Base-by-base conservation (phyloP, 2,329 filamentous ascomycete species). In the Phaeosphaeria sp. region DNA sequence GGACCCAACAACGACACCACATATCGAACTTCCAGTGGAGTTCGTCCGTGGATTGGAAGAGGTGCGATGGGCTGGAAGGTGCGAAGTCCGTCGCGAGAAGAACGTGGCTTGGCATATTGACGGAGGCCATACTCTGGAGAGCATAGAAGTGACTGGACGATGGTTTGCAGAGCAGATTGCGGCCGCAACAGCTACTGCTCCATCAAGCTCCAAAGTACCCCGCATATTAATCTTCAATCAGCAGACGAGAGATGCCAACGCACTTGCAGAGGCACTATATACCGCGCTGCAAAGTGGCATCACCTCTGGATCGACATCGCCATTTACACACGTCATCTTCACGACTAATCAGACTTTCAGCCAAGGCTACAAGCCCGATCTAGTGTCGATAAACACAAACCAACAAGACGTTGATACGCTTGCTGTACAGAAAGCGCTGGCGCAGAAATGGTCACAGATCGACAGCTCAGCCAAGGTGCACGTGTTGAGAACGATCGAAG, bases 161-260 rank as follows among this genome's bases (percentile, higher is more conserved):
- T 97, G 93, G 93, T 94, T 94, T 68, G 85, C 85, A 7, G 72
- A 76, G 46, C 76, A 66, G 60, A 78, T 72, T 39, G 63, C 69
- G 13, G 67, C 74, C 17, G 75, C 77, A 46, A 74, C 75, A 11
- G 69, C 75, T 5, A 67, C 76, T 6, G 57, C 57, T n/a, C 62
- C 59, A 65, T 52, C 53, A 21, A 54, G 63, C 4, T 52, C 55
- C 13, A 54, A 59, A 20, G 53, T 60, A 10, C 71, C 79, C 6
- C 81, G 91, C 0, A 81, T 90, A 56, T 80, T 98, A 46, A 84
- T 98, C 48, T 98, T 98, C 82, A 97, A 97, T 77, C 94, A 97
- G 77, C 92, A 97, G 72, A 92, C 92, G 10, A 87, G 93, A 30
- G 89, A 97, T 70, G 90, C 91, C 5, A 79, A 81, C 3, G 81